phyloP scores from a whole-genome alignment of 352 stramenopile species.

The Halophytophthora polymorphica region DNA sequence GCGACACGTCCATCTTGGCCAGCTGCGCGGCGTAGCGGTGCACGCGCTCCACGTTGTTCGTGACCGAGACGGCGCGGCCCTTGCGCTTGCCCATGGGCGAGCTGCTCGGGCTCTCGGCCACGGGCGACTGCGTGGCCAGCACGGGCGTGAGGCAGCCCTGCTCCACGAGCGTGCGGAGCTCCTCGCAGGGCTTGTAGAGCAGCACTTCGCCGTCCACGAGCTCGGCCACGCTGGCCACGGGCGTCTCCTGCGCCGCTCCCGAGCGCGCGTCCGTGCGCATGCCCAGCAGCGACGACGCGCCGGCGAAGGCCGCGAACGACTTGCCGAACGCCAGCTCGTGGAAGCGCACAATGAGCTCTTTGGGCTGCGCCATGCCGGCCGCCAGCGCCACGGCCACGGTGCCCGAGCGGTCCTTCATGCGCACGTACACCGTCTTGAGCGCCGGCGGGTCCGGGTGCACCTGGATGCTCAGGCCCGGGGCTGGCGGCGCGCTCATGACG shows the following conservation, averaged over 20 bases:
- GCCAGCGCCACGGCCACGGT: conserved; percentile 55
- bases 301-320: conserved; percentile 59
- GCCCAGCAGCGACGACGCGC: conserved; percentile 36
- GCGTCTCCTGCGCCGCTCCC: conserved; percentile 30
- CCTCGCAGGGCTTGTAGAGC: conserved; percentile 70
- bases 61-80: conserved; percentile 60
- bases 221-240: conserved; percentile 39
- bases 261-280: conserved; percentile 28
- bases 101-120: conserved; percentile 24
- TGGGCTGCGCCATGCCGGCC: conserved; percentile 27
- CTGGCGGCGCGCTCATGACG: conserved; percentile 16
- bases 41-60: conserved; percentile 62
- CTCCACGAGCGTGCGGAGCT: conserved; percentile 67
- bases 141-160: conserved; percentile 69
- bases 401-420: conserved; percentile 68
- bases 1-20: conserved; percentile 68
- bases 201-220: conserved; percentile 57
- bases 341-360: conserved; percentile 61
- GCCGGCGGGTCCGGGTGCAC: conserved; percentile 29
- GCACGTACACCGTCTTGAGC: conserved; percentile 51
- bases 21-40: conserved; percentile 64
- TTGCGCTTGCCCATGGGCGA: conserved; percentile 70
- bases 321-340: conserved; percentile 73
- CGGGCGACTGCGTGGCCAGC: conserved; percentile 19
- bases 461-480: conserved; percentile 40